phyloP scores from a whole-genome alignment of 192 early-diverging fungal genomes.

The Gryganskiella cystojenkinii region DNA sequence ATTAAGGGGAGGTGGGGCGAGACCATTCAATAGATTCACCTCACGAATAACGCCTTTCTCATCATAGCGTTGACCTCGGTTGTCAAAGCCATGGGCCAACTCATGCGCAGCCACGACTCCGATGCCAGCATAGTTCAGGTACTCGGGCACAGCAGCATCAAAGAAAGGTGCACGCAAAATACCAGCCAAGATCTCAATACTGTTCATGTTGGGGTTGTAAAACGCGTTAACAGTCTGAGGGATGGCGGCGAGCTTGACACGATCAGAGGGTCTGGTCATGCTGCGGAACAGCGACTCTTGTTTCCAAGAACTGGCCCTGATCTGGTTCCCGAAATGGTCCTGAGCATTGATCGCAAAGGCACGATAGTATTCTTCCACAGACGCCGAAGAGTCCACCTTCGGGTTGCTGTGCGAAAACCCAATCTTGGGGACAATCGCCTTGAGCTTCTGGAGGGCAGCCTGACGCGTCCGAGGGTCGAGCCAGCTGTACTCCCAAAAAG shows the following conservation, averaged over 20 bases:
- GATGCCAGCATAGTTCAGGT: slow-evolving; percentile 73
- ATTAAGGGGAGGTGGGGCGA: slow-evolving; percentile 55
- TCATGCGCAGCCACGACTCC: slow-evolving; percentile 79
- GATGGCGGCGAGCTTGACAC: slow-evolving; percentile 52
- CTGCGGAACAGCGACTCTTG: slow-evolving; percentile 31
- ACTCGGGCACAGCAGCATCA: slow-evolving; percentile 56
- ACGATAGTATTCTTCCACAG: slow-evolving; percentile 56
- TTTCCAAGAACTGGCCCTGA: slow-evolving; percentile 19
- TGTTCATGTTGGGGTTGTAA: slow-evolving; percentile 52
- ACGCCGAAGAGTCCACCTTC: slow-evolving; percentile 50
- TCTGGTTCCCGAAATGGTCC: slow-evolving; percentile 59
- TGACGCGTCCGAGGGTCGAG: slow-evolving; percentile 56
- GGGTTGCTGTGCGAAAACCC: slow-evolving; percentile 56
- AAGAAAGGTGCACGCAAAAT: slow-evolving; percentile 73
- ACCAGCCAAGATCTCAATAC: slow-evolving; percentile 54
- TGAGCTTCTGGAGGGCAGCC: slow-evolving; percentile 54
- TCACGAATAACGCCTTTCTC: slow-evolving; percentile 15
- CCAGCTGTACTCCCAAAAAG: slow-evolving; percentile 56
- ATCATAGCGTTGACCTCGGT: slow-evolving; percentile 60
- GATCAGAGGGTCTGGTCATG: slow-evolving; percentile 40
- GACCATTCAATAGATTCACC: slow-evolving; percentile 2
- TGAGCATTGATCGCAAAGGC: slow-evolving; percentile 19
- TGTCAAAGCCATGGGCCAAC: slow-evolving; percentile 68
- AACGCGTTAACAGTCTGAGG: slow-evolving; percentile 68
- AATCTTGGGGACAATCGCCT: slow-evolving; percentile 57